Conservation (phyloP, 495 filamentous ascomycete genomes). For the Neurospora sp. region DNA sequence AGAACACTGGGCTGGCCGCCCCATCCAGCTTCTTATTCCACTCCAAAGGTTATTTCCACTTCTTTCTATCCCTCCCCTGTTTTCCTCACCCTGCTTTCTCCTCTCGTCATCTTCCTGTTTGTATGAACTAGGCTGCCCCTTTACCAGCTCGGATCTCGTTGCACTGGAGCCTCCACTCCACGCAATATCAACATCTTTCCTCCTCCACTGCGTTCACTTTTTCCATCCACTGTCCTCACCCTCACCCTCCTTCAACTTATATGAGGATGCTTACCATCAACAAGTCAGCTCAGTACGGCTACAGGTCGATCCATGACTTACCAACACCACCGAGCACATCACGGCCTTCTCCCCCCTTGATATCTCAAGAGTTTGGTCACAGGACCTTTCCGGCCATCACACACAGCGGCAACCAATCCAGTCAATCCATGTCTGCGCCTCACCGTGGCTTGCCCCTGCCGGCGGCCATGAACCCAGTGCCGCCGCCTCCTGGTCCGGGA, state of each 20-base stretch:
- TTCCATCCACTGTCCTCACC: slow-evolving; percentile 1
- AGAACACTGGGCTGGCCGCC: slow-evolving; percentile 39
- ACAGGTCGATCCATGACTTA: slow-evolving; percentile 60
- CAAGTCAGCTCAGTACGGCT: slow-evolving; percentile 55
- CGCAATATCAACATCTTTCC: slow-evolving; percentile 1
- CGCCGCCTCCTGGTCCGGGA: slow-evolving; percentile 26
- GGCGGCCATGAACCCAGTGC: slow-evolving; percentile 58
- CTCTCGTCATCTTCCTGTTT: slow-evolving; percentile 4
- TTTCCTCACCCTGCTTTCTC: slow-evolving; percentile 4
- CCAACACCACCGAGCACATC: slow-evolving; percentile 49
- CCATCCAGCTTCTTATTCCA: slow-evolving; percentile 38
- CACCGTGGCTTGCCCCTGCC: slow-evolving; percentile 69
- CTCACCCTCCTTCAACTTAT: slow-evolving; percentile 9
- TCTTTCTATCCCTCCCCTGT: slow-evolving; percentile 17
- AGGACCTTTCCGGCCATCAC: slow-evolving; percentile 29
- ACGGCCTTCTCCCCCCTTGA: slow-evolving; percentile 50
- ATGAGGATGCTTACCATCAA: slow-evolving; percentile 58
- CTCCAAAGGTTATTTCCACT: slow-evolving; percentile 39
- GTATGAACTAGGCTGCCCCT: not conserved
- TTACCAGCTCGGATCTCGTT: not conserved
- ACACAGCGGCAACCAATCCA: slow-evolving; percentile 31
- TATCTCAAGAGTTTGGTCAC: slow-evolving; percentile 38
- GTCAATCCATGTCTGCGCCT: slow-evolving; percentile 55
- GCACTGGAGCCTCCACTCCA: not conserved
- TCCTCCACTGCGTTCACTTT: slow-evolving; percentile 8